Conservation (phyloP, 768 basidiomycete genomes). For the Podaxis carcinomalis region DNA sequence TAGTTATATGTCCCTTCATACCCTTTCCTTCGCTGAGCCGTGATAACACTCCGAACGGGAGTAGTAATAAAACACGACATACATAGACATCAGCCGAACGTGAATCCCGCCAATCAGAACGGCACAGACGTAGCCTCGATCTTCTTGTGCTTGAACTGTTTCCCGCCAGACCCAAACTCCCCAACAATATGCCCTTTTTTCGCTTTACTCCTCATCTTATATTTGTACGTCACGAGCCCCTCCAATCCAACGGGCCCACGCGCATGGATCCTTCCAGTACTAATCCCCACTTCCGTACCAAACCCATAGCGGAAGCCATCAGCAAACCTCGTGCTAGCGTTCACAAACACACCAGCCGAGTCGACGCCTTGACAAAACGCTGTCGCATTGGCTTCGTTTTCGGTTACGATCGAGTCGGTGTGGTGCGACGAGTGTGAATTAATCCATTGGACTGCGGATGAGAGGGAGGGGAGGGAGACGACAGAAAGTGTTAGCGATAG, state of each 20-base stretch:
- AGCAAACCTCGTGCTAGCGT: slow-evolving; percentile 93
- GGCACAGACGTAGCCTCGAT: slow-evolving; percentile 43
- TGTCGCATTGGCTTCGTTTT: slow-evolving; percentile 58
- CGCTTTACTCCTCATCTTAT: slow-evolving; percentile 77
- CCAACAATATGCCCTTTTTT: slow-evolving; percentile 77
- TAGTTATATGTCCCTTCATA: too few relatives aligned
- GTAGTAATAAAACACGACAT: too few relatives aligned
- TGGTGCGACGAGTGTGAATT: slow-evolving; percentile 94
- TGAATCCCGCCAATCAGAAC: slow-evolving; percentile 23
- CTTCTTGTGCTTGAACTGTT: slow-evolving; percentile 62
- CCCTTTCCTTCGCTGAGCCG: too few relatives aligned
- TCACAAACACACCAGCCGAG: slow-evolving; percentile 89
- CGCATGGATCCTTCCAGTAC: slow-evolving; percentile 94
- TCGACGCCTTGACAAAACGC: slow-evolving; percentile 86
- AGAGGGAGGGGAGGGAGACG: slow-evolving; percentile 63
- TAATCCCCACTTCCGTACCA: slow-evolving; percentile 97
- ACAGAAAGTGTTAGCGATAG: slow-evolving; percentile 84
- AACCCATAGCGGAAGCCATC: slow-evolving; percentile 97
- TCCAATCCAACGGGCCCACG: slow-evolving; percentile 95
- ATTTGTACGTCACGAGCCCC: slow-evolving; percentile 94
- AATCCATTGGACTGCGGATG: slow-evolving; percentile 80
- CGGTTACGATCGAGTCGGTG: slow-evolving; percentile 91
- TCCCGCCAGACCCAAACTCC: slow-evolving; percentile 80
- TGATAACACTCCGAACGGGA: too few relatives aligned
- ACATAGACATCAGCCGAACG: background rate